Base-by-base conservation (phyloP, 768 basidiomycete genomes). In the Guyanaporus albipodus region DNA sequence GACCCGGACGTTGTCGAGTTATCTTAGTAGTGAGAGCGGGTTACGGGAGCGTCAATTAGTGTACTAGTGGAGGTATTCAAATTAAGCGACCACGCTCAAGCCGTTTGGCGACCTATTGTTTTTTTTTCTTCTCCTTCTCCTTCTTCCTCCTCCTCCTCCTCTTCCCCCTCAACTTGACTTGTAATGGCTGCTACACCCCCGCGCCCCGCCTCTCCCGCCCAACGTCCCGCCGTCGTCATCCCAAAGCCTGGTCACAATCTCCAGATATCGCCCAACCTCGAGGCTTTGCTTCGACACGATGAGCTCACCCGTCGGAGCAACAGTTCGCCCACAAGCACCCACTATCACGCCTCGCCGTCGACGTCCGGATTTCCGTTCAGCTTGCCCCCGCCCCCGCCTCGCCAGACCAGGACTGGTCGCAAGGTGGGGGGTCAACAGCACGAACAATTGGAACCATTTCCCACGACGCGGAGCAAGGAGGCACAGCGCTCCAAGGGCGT, bases 241-340 rank as follows among this genome's bases (percentile, higher is more conserved):
- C 46, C 57, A 1, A 44, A 48, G 21, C 10, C 52, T 0, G 22
- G n/a, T 10, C 31, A 57, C 9, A 63, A 71, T 1, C 60, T 82
- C 37, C 64, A 72, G 10, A 83, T 82, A 42, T 82, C 79, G 2
- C 75, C 80, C 0, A 73, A 83, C 53, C 73, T 82, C 37, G 76
- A 82, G 50, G 81, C 80, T 21, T 55, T 83, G 8, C 67, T 83
- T 42, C 74, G 80, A 56, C 75, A 80, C 49, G 81, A 81, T 40
- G 76, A 80, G 41, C 70, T 69, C 41, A 66, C 66, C n/a, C 72
- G 77, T 18, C 58, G 60, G 34, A 64, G 38, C 12, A 44, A 58
- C 58, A 31, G 42, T 22, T 62, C 67, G 5, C 61, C 58, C 12
- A 63, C 58, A 4, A 54, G 36, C 43, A 14, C 41, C 12, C n/a